Evolutionary conservation across 2,329 filamentous ascomycete genomes (phyloP).

Genomic region (Penicillium sp.): DNA sequence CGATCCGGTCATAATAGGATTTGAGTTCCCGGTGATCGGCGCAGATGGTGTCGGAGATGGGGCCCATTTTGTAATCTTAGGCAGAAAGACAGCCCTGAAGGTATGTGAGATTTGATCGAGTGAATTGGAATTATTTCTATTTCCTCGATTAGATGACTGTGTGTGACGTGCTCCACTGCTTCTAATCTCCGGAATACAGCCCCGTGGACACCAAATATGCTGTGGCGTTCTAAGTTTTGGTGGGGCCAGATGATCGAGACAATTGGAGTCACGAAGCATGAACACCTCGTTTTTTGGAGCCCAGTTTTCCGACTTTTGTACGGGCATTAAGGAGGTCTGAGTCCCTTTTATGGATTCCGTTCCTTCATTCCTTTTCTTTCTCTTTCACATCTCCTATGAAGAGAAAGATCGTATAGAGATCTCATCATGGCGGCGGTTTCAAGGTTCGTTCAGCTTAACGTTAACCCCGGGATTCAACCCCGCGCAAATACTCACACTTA

Average conservation of each 20-base stretch:
- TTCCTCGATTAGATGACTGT: background rate
- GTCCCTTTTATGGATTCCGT: background rate
- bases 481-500: background rate
- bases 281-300: background rate
- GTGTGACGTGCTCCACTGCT: background rate
- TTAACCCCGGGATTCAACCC: background rate
- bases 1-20: constrained; percentile 46
- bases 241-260: background rate
- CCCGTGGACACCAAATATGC: background rate
- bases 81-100: background rate
- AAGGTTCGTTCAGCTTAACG: background rate
- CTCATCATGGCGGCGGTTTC: background rate
- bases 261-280: background rate
- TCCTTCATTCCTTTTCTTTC: background rate
- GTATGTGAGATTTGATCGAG: too few relatives aligned
- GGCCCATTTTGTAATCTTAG: constrained; percentile 15
- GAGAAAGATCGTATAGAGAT: background rate
- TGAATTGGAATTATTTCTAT: background rate
- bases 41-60: constrained; percentile 41
- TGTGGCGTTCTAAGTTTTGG: background rate
- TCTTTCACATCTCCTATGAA: background rate
- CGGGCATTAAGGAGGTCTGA: background rate
- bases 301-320: background rate
- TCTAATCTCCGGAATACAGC: background rate
- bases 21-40: constrained; percentile 46